Conservation (phyloP, 495 filamentous ascomycete genomes). For the Daldinia bambusicola region DNA sequence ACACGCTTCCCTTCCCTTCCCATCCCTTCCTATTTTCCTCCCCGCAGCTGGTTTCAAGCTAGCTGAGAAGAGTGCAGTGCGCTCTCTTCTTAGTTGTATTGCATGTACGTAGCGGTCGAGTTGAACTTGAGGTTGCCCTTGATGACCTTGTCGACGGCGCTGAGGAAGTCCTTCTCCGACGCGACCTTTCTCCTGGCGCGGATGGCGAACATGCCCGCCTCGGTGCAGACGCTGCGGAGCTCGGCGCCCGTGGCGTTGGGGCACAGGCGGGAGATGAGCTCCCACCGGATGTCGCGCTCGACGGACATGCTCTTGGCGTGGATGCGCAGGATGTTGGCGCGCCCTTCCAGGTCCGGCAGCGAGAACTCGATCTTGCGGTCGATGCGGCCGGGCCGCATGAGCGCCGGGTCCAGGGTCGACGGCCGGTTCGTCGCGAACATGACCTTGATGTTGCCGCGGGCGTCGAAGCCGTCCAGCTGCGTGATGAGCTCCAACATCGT, state of each 20-base stretch:
- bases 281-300: slow-evolving; percentile 98
- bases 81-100: slow-evolving; percentile 86
- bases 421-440: slow-evolving; percentile 99
- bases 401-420: slow-evolving; percentile 92
- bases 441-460: slow-evolving; percentile 98
- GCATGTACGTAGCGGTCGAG: slow-evolving; percentile 97
- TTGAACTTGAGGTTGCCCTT: slow-evolving; percentile 99
- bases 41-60: neutral
- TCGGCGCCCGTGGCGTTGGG: slow-evolving; percentile 97
- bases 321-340: slow-evolving; percentile 96
- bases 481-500: slow-evolving; percentile 99
- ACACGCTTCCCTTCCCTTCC: neutral
- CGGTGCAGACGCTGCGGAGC: slow-evolving; percentile 94
- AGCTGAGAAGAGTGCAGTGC: neutral
- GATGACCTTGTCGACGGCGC: slow-evolving; percentile 98
- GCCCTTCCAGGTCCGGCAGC: slow-evolving; percentile 93
- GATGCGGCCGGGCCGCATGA: slow-evolving; percentile 97
- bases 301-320: slow-evolving; percentile 99
- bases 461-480: slow-evolving; percentile 96
- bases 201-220: slow-evolving; percentile 99
- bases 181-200: slow-evolving; percentile 96
- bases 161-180: slow-evolving; percentile 98
- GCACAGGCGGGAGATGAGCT: slow-evolving; percentile 94
- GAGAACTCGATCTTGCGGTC: slow-evolving; percentile 99
- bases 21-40: neutral